Percentiles rank a stretch among this genome's conserved stretches.
These are phyloP conservation scores for Thelephora aurantiotincta DNA, from an alignment of 768 basidiomycete genomes.

Conservation along the genomic window DNA sequence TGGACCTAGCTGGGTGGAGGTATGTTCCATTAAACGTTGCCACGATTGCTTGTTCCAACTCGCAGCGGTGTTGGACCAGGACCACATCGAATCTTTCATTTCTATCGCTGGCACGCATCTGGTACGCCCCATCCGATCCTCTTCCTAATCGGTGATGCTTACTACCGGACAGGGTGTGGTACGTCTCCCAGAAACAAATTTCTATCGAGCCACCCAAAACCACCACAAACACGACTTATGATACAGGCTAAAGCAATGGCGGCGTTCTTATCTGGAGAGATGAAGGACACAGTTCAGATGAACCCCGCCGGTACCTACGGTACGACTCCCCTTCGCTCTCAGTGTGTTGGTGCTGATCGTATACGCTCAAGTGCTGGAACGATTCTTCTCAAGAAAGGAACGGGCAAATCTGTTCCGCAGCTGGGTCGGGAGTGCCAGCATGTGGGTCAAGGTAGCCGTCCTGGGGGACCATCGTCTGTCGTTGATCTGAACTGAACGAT, in stretches of 20 bases:
- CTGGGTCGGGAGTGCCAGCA: constrained; percentile 89
- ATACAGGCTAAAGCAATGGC: constrained; percentile 85
- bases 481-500: not conserved
- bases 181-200: constrained; percentile 13
- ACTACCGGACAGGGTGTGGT: constrained; percentile 52
- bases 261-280: constrained; percentile 90
- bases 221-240: not conserved
- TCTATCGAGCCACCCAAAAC: not conserved
- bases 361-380: constrained; percentile 44
- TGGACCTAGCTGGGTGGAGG: constrained; percentile 86
- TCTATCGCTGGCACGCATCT: constrained; percentile 81
- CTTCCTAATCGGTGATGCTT: not conserved
- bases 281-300: constrained; percentile 85
- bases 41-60: not conserved
- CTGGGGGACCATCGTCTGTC: not conserved
- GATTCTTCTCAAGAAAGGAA: constrained; percentile 86
- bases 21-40: constrained; percentile 16
- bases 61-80: constrained; percentile 26
- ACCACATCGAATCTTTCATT: constrained; percentile 72
- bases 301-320: constrained; percentile 71
- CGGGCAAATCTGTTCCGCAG: constrained; percentile 81
- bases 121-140: constrained; percentile 24
- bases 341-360: not conserved
- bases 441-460: constrained; percentile 73
- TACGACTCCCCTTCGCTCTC: constrained; percentile 10